These are phyloP conservation scores for Chamaenerion angustifolium DNA, from an alignment of 345 rosid species.

Conservation along the genomic window DNA sequence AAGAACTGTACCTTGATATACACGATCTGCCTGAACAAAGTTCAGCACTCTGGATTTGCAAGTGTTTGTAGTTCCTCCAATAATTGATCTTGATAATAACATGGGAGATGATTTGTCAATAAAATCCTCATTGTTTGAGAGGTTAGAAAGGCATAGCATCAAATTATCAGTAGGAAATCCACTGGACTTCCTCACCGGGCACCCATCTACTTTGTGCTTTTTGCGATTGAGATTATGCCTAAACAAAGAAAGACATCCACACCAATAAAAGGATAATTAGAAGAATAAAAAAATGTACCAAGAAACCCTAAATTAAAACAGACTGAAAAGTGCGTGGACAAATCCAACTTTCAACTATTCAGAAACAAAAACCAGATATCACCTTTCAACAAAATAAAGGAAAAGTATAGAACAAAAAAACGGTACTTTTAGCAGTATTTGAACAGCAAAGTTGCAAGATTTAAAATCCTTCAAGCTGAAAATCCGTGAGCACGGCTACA, in stretches of 20 bases:
- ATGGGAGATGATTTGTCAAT: constrained; percentile 31
- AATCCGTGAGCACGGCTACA: too few species aligned
- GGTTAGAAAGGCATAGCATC: constrained; percentile 20
- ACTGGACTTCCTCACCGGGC: constrained; percentile 22
- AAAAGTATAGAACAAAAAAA: too few species aligned
- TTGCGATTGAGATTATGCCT: constrained; percentile 67
- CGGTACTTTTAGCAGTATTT: too few species aligned
- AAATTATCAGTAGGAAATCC: constrained; percentile 27
- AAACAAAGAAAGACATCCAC: constrained; percentile 6
- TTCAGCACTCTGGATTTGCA: constrained; percentile 62
- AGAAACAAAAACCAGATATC: too few species aligned
- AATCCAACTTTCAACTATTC: too few species aligned
- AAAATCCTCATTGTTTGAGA: constrained; percentile 43
- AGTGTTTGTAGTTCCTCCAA: constrained; percentile 66
- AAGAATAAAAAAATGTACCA: not conserved
- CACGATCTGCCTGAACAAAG: constrained; percentile 38
- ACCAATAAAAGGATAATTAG: not conserved
- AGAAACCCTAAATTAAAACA: too few species aligned
- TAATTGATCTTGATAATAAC: constrained; percentile 58
- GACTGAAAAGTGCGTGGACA: too few species aligned
- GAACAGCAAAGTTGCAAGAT: too few species aligned
- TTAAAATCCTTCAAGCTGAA: too few species aligned
- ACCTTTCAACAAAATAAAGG: too few species aligned
- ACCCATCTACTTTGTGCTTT: constrained; percentile 50
- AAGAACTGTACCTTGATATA: constrained; percentile 46